phyloP scores from a whole-genome alignment of 768 basidiomycete species.

The Lentinus brumalis region DNA sequence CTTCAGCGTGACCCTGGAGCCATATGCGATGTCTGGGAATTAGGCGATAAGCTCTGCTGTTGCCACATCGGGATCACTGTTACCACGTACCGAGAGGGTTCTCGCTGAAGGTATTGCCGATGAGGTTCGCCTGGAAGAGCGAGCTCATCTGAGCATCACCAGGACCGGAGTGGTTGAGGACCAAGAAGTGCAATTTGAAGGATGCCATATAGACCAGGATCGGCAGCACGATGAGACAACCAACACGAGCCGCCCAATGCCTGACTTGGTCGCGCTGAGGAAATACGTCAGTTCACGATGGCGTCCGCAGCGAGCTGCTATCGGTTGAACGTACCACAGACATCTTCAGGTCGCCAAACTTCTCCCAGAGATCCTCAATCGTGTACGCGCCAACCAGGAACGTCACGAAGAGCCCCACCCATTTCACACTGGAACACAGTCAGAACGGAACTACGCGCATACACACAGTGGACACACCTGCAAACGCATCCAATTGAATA shows the following conservation, averaged over 20 bases:
- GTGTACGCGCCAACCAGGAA: slow-evolving; percentile 95
- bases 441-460: neutral
- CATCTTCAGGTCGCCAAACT: slow-evolving; percentile 95
- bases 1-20: slow-evolving; percentile 90
- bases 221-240: slow-evolving; percentile 87
- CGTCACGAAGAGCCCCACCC: slow-evolving; percentile 95
- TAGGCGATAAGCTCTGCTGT: neutral
- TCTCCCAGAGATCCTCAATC: slow-evolving; percentile 97
- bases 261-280: slow-evolving; percentile 78
- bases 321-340: slow-evolving; percentile 60
- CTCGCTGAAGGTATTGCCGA: slow-evolving; percentile 89
- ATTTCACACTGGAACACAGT: slow-evolving; percentile 75
- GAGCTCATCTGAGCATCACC: slow-evolving; percentile 99
- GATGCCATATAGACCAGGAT: slow-evolving; percentile 90
- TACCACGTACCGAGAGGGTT: slow-evolving; percentile 77
- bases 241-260: slow-evolving; percentile 88
- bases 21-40: slow-evolving; percentile 76
- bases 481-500: slow-evolving; percentile 93
- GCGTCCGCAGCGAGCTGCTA: neutral
- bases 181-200: slow-evolving; percentile 96
- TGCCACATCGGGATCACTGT: neutral
- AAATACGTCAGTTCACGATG: slow-evolving; percentile 5
- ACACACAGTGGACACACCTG: slow-evolving; percentile 50
- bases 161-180: slow-evolving; percentile 92
- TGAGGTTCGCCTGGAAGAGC: slow-evolving; percentile 94